A percentile compares a stretch with the other conserved stretches of the same genome.
These are phyloP conservation scores for Ceratocystis variospora DNA, from an alignment of 2,329 filamentous ascomycete genomes.

Conservation along the genomic window DNA sequence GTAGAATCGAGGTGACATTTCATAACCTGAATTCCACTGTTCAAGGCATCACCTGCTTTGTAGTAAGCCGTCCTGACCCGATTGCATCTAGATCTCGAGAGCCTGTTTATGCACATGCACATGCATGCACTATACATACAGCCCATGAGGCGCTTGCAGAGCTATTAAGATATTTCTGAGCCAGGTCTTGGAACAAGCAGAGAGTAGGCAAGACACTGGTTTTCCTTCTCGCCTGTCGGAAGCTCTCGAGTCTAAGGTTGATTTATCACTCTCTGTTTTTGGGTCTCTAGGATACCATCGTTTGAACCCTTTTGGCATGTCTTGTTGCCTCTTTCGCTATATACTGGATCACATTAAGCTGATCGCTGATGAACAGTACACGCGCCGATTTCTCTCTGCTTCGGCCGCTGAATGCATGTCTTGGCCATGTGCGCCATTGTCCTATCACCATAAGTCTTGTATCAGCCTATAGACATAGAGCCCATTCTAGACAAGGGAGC, in stretches of 20 bases:
- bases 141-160: background rate
- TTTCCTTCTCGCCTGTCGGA: background rate
- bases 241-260: background rate
- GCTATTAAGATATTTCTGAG: background rate
- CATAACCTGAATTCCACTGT: background rate
- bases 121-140: background rate
- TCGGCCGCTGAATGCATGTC: background rate
- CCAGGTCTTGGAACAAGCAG: background rate
- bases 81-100: background rate
- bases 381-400: background rate
- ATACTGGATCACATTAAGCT: background rate
- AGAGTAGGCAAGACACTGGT: background rate
- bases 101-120: background rate
- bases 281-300: background rate
- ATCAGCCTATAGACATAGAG: background rate
- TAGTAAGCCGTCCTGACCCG: background rate
- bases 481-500: background rate
- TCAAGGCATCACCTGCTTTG: background rate
- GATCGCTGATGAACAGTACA: background rate
- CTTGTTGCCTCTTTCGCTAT: background rate
- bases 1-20: background rate
- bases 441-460: background rate
- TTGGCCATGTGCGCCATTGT: background rate
- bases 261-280: background rate
- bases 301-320: background rate